A percentile compares a stretch with the other conserved stretches of the same genome.
Evolutionary conservation across 179 eudicot species (phyloP).

Genomic region (Drosera spatulata): DNA sequence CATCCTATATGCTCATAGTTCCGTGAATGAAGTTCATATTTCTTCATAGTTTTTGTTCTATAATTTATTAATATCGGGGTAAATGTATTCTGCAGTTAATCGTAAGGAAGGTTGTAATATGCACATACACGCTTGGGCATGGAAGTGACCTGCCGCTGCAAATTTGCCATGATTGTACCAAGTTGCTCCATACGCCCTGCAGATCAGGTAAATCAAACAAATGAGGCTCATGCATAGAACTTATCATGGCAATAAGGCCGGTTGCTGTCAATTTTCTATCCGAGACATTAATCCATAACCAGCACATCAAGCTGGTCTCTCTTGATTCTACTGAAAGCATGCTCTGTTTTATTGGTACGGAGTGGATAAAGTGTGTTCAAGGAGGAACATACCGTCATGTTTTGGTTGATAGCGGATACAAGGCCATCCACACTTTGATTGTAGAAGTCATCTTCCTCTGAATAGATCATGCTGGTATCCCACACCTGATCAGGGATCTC

Average conservation of each 20-base stretch:
- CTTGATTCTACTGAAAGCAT: no score
- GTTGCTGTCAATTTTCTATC: no score
- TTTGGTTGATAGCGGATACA: conserved; percentile 34
- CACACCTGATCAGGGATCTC: conserved; percentile 30
- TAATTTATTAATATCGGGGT: no score
- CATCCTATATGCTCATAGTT: no score
- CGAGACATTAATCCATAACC: no score
- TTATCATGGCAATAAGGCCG: no score
- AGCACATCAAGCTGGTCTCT: no score
- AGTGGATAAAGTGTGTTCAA: background rate
- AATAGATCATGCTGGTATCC: conserved; percentile 54
- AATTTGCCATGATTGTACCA: conserved; percentile 53
- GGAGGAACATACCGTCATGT: conserved; percentile 33
- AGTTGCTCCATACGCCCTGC: conserved; percentile 52
- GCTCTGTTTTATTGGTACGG: background rate
- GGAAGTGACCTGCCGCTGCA: conserved; percentile 34
- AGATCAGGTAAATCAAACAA: background rate
- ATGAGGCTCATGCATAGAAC: no score
- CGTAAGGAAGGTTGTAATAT: no score
- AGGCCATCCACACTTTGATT: conserved; percentile 29
- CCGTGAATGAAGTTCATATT: no score
- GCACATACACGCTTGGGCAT: conserved; percentile 62
- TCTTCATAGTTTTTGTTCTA: no score
- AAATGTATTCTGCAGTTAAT: no score
- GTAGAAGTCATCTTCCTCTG: conserved; percentile 35